Evolutionary conservation across 768 basidiomycete genomes (phyloP).

Genomic region (Pleurotus sapidus): DNA sequence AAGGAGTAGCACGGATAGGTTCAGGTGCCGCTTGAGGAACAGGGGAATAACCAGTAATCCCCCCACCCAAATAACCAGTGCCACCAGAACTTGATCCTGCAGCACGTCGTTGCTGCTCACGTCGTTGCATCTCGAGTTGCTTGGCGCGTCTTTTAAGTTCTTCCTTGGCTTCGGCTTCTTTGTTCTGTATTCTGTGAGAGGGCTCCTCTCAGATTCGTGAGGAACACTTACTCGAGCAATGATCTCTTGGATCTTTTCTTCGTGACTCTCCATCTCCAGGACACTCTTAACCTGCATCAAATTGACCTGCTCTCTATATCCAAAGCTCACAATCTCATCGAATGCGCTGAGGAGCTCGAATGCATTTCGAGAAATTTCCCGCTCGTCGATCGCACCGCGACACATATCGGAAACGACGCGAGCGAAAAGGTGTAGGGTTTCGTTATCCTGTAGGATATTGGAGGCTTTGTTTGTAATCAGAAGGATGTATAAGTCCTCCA

Average conservation of each 20-base stretch:
- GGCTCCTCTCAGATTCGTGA: background rate
- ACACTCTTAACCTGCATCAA: constrained; percentile 76
- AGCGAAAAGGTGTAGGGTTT: constrained; percentile 91
- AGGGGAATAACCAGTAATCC: constrained; percentile 68
- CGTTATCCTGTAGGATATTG: constrained; percentile 98
- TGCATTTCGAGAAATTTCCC: constrained; percentile 85
- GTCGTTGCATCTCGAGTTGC: constrained; percentile 95
- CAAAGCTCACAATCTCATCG: constrained; percentile 93
- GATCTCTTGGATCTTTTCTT: constrained; percentile 96
- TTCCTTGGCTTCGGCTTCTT: constrained; percentile 98
- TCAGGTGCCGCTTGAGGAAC: constrained; percentile 57
- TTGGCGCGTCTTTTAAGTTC: constrained; percentile 97
- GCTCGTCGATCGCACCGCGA: constrained; percentile 72
- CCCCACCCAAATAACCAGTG: constrained; percentile 55
- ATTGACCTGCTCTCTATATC: constrained; percentile 78
- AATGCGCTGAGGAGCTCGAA: constrained; percentile 95
- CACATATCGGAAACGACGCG: constrained; percentile 93
- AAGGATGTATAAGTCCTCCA: constrained; percentile 95
- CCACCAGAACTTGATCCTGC: constrained; percentile 46
- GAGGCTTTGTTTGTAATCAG: constrained; percentile 98
- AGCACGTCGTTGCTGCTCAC: constrained; percentile 86
- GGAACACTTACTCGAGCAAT: constrained; percentile 75
- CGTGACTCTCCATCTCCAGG: constrained; percentile 88
- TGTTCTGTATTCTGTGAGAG: constrained; percentile 58
- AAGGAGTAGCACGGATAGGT: constrained; percentile 34